Percentiles rank a stretch among this genome's conserved stretches.
phyloP scores from a whole-genome alignment of 2,329 filamentous ascomycete species.

The Aspergillus sp. region DNA sequence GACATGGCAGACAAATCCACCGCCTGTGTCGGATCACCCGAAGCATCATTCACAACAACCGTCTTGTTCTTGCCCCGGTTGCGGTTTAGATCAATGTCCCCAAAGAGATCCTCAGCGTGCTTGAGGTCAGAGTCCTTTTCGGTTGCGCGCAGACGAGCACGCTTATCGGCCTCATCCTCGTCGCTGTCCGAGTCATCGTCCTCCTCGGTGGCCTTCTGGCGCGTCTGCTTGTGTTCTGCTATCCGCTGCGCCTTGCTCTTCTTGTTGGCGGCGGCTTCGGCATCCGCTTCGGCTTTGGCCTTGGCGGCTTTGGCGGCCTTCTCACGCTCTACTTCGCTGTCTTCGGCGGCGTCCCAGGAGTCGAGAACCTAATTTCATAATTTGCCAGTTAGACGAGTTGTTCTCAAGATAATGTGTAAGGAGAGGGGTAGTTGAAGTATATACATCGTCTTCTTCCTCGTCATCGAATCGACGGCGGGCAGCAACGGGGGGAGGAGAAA shows the following conservation, averaged over 20 bases:
- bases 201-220: slow-evolving; percentile 47
- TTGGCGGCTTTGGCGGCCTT: slow-evolving; percentile 86
- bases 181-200: slow-evolving; percentile 57
- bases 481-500: slow-evolving; percentile 46
- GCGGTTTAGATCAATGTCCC: slow-evolving; percentile 68
- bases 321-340: slow-evolving; percentile 94
- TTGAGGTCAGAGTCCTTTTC: slow-evolving; percentile 87
- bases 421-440: slow-evolving; percentile 20
- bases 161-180: slow-evolving; percentile 68
- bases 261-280: slow-evolving; percentile 83
- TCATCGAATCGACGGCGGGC: slow-evolving; percentile 79
- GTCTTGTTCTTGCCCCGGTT: slow-evolving; percentile 64
- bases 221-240: slow-evolving; percentile 71
- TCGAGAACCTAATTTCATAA: slow-evolving; percentile 72
- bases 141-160: slow-evolving; percentile 71
- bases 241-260: slow-evolving; percentile 86
- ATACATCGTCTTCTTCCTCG: slow-evolving; percentile 83
- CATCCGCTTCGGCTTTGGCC: slow-evolving; percentile 84
- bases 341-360: slow-evolving; percentile 94
- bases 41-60: slow-evolving; percentile 64
- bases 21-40: slow-evolving; percentile 68
- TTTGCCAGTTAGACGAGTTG: not conserved
- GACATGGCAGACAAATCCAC: slow-evolving; percentile 78
- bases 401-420: not conserved
- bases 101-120: slow-evolving; percentile 90